Conservation (phyloP, 306 rosid genomes). For the Medicago lupulina region DNA sequence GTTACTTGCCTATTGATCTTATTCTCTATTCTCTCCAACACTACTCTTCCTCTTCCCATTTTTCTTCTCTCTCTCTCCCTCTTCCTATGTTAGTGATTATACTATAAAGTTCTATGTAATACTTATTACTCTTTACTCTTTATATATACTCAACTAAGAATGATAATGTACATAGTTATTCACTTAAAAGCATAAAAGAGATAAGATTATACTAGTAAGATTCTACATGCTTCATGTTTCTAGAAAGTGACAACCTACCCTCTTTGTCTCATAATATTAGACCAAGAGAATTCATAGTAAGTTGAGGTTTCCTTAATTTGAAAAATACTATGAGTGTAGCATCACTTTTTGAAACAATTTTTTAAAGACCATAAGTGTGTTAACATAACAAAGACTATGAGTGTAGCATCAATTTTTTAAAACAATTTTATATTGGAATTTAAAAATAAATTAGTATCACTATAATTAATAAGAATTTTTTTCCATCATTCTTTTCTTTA, state of each 20-base stretch:
- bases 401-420: too few relatives aligned
- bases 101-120: neutral
- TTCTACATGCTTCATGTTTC: conserved; percentile 9
- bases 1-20: conserved; percentile 84
- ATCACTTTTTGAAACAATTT: neutral
- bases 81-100: neutral
- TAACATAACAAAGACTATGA: neutral
- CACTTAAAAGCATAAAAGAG: neutral
- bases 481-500: too few relatives aligned
- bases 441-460: too few relatives aligned
- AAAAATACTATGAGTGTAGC: neutral
- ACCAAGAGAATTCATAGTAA: neutral
- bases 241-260: conserved; percentile 15
- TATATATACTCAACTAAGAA: conserved; percentile 24
- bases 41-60: conserved; percentile 86
- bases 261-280: conserved; percentile 21
- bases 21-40: conserved; percentile 89
- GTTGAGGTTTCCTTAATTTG: conserved; percentile 9
- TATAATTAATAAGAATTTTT: too few relatives aligned
- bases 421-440: too few relatives aligned
- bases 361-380: neutral
- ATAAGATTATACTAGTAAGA: neutral
- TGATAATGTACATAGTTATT: neutral
- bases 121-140: neutral
- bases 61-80: conserved; percentile 16